A percentile compares a stretch with the other conserved stretches of the same genome.
These are phyloP conservation scores for Heliosperma pusillum DNA, from an alignment of 148 eudicot species.

Conservation along the genomic window DNA sequence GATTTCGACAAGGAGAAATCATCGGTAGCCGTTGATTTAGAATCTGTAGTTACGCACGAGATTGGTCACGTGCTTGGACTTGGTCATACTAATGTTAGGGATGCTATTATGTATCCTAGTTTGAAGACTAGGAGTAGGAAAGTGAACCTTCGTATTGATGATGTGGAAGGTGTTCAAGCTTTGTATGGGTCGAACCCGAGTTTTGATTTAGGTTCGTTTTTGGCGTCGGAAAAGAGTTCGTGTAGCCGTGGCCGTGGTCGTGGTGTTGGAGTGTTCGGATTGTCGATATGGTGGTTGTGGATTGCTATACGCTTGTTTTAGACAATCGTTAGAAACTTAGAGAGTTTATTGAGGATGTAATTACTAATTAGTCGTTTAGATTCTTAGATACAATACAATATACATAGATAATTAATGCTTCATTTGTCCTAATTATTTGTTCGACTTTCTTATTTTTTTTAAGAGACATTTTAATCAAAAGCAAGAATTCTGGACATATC, in stretches of 20 bases:
- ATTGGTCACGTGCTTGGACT: slow-evolving; percentile 63
- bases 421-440: too few species aligned
- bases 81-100: slow-evolving; percentile 47
- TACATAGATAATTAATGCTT: too few species aligned
- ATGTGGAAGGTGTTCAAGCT: slow-evolving; percentile 50
- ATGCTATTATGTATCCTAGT: slow-evolving; percentile 61
- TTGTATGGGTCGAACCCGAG: slow-evolving; percentile 62
- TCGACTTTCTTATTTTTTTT: too few species aligned
- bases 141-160: slow-evolving; percentile 50
- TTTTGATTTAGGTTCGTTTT: slow-evolving; percentile 33
- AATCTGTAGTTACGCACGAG: slow-evolving; percentile 63
- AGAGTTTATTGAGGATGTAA: too few species aligned
- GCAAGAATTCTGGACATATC: too few species aligned
- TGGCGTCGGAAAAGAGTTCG: slow-evolving; percentile 27
- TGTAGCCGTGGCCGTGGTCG: background rate
- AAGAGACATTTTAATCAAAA: too few species aligned
- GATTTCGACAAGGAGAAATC: slow-evolving; percentile 35
- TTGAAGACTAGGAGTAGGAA: slow-evolving; percentile 42
- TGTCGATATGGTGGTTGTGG: slow-evolving; percentile 5
- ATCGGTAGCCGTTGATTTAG: slow-evolving; percentile 47
- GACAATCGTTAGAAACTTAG: too few species aligned
- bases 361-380: too few species aligned
- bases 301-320: background rate
- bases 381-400: too few species aligned
- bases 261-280: slow-evolving; percentile 7